Evolutionary conservation across 2,329 filamentous ascomycete species (phyloP), one percentile per base, ranked within the genome.

Genomic region (Drechslerella coelobrocha): DNA sequence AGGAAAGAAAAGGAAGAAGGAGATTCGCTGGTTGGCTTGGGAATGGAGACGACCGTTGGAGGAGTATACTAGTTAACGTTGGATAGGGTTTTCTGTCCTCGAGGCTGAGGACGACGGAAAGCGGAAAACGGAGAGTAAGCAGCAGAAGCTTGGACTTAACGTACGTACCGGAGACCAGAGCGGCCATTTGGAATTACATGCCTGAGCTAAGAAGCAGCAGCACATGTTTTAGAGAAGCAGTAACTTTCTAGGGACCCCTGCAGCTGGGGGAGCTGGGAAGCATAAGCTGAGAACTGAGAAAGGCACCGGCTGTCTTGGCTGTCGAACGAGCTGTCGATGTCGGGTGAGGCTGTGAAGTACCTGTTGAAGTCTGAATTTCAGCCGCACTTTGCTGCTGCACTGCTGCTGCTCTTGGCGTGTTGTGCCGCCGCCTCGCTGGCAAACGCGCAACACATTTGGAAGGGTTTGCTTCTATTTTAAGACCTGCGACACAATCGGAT

Each of bases 131-230:
- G 19, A 45, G 41, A 23, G 41, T 45, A 45, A 45, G 41, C 14
- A 19, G n/a, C 9, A 19, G 14, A 21, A 45, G 41, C 41, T 23
- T 45, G 41, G 41, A 19, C 34, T 39, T 39, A 39, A 10, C 23
- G 43, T 19, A 23, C 10, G 4, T 53, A 31, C 47, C 24, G 29
- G 34, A 45, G 17, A 12, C 6, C 29, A 12, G 12, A 31, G 12
- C 29, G 29, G 29, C 29, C 63, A 69, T 69, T 69, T 69, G 63
- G 63, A 69, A 69, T 69, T 61, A 51, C 43, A n/a, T 51, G 27
- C 17, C 31, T 17, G 29, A 19, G n/a, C n/a, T n/a, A n/a, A n/a
- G n/a, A n/a, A n/a, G n/a, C n/a, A n/a, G n/a, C 12, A 19, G 12
- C 3, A n/a, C 17, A 5, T 19, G 17, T 3, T 21, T 45, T 3